A percentile compares a stretch with the other conserved stretches of the same genome.
Evolutionary conservation across 805 yeast species (phyloP).

Genomic region (Hanseniaspora jakobsenii): DNA sequence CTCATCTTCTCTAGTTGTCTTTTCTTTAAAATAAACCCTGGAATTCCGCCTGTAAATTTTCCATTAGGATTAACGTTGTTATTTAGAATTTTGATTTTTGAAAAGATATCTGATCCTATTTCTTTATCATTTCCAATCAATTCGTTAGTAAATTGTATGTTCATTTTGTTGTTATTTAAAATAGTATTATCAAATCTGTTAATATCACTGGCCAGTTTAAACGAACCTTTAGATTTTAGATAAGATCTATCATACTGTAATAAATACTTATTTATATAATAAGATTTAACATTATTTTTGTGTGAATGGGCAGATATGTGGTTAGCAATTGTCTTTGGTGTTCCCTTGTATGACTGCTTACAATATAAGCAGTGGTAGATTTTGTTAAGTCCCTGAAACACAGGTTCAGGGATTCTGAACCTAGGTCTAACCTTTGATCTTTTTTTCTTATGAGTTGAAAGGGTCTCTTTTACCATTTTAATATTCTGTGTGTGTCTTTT

Average conservation of each 20-base stretch:
- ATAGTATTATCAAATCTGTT: slow-evolving; percentile 14
- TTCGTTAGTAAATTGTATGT: slow-evolving; percentile 5
- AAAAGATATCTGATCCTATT: slow-evolving; percentile 5
- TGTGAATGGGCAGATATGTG: slow-evolving; percentile 13
- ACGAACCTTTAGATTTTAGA: slow-evolving; percentile 4
- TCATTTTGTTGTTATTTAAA: slow-evolving; percentile 5
- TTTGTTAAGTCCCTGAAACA: slow-evolving; percentile 11
- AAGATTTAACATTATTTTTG: slow-evolving; percentile 11
- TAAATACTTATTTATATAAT: slow-evolving; percentile 10
- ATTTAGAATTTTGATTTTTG: background rate
- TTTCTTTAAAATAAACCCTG: slow-evolving; percentile 1
- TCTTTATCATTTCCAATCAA: slow-evolving; percentile 1
- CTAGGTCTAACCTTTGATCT: slow-evolving; percentile 1
- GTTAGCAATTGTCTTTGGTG: slow-evolving; percentile 5
- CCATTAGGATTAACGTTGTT: too few species aligned
- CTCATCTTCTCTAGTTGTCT: background rate
- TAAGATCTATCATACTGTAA: slow-evolving; percentile 6
- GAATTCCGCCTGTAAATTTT: background rate
- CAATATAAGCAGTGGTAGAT: slow-evolving; percentile 8
- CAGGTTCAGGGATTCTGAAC: slow-evolving; percentile 10
- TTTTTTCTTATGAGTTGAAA: too few species aligned
- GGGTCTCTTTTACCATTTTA: background rate
- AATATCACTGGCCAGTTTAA: slow-evolving; percentile 9
- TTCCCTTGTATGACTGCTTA: slow-evolving; percentile 9
- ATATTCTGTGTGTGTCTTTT: background rate